Evolutionary conservation across 2,329 filamentous ascomycete species (phyloP).

Genomic region (Magnaporthiopsis rhizophila): DNA sequence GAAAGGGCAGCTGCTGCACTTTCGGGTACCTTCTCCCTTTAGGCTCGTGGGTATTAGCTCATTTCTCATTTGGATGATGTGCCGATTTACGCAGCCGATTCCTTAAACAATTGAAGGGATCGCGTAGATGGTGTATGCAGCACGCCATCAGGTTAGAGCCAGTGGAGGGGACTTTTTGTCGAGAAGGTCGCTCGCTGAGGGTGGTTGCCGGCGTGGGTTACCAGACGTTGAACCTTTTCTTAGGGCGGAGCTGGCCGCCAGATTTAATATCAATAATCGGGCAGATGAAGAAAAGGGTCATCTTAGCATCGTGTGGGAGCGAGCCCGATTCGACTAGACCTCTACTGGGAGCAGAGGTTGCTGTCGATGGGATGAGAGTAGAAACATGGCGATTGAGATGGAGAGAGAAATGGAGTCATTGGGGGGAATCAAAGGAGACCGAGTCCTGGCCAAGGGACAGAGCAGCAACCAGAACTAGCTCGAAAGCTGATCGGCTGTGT

Average conservation of each 20-base stretch:
- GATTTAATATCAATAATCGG: too few species aligned
- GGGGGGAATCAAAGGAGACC: too few species aligned
- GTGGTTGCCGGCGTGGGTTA: too few species aligned
- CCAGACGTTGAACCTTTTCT: not conserved
- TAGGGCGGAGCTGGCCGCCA: too few species aligned
- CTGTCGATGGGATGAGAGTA: too few species aligned
- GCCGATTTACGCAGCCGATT: not conserved
- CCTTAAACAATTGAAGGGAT: not conserved
- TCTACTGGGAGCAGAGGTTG: too few species aligned
- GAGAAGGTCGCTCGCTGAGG: too few species aligned
- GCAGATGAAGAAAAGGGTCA: too few species aligned
- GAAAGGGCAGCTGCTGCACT: not conserved
- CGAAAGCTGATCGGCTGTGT: not conserved
- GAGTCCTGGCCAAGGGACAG: not conserved
- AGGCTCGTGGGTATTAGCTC: not conserved
- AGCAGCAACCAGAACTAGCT: not conserved
- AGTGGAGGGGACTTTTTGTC: not conserved
- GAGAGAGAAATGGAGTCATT: too few species aligned
- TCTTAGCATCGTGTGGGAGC: too few species aligned
- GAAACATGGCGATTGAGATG: too few species aligned
- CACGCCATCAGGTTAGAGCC: not conserved
- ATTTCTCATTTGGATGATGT: not conserved
- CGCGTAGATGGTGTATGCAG: not conserved
- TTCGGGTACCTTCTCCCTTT: not conserved
- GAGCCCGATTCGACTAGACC: too few species aligned